Base-by-base conservation (phyloP, 768 basidiomycete genomes). In the Suillus sp. region DNA sequence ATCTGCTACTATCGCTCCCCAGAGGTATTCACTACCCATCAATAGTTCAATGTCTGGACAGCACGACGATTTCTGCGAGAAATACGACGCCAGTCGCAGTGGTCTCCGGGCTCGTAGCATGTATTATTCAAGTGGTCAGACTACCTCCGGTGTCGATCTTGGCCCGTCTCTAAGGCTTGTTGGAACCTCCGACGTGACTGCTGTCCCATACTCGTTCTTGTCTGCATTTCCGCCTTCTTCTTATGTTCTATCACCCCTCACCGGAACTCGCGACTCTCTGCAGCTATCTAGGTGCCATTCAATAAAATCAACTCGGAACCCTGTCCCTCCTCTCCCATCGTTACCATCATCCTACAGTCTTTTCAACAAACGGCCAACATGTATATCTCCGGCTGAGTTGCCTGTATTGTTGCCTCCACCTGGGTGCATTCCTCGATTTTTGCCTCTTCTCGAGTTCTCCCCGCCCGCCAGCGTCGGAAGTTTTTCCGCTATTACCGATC, bases 191-290 rank as follows among this genome's bases (percentile, higher is more conserved):
- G 53, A 60, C 20, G 63, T 65, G 62, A 47, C 62, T 27, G 56
- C 63, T 32, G 67, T 69, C 9, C 62, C 65, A 6, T 75, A 62
- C 13, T 38, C 66, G 55, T 76, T 75, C 43, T 67, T 75, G 10
- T 68, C 71, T 5, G 68, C 66, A 9, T 45, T 60, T 30, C 74
- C 74, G 0, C 73, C 70, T 35, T 22, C 61, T n/a, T 60, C 63
- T 20, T 3, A 56, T 60, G 11, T 48, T 14, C 22, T n/a, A 0
- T 73, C 75, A 13, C 73, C 74, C 30, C 63, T 73, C 13, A 66
- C 61, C 61, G 66, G 67, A 2, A 43, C 67, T 5, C 64, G 74
- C 22, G 75, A 76, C 56, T 76, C 74, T 34, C 48, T 76, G n/a
- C 75, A 74, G 62, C 45, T 75, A 5, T 66, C 70, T 0, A 68